phyloP scores from a whole-genome alignment of 495 filamentous ascomycete species.

The Opeltia flavorubescens region DNA sequence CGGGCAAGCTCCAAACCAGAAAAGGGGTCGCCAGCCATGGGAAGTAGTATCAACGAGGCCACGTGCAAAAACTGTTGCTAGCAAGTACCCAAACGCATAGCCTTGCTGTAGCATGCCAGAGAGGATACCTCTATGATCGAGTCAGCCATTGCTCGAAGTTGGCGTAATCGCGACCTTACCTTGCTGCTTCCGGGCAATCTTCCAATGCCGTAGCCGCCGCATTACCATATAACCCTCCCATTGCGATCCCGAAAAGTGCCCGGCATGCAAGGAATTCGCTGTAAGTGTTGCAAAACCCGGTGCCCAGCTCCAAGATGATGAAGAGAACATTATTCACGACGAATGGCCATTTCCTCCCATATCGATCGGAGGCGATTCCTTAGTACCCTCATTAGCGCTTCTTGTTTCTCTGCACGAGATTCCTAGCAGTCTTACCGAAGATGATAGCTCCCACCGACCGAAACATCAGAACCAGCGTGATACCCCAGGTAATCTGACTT shows the following conservation, averaged over 20 bases:
- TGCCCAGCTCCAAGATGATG: constrained; percentile 63
- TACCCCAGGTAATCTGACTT: constrained; percentile 80
- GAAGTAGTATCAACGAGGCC: constrained; percentile 56
- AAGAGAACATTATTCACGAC: constrained; percentile 73
- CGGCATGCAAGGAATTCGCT: constrained; percentile 64
- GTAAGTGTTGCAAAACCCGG: constrained; percentile 68
- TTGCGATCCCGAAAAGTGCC: constrained; percentile 77
- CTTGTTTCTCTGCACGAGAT: background rate
- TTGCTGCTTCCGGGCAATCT: constrained; percentile 63
- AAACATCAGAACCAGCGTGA: constrained; percentile 74
- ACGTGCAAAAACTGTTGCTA: constrained; percentile 64
- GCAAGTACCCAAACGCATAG: constrained; percentile 76
- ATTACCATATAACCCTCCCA: constrained; percentile 83
- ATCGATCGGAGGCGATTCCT: constrained; percentile 61
- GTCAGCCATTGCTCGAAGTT: too few relatives aligned
- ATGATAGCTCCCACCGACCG: constrained; percentile 55
- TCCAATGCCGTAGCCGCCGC: constrained; percentile 76
- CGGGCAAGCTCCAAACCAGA: constrained; percentile 72
- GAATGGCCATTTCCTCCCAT: constrained; percentile 81
- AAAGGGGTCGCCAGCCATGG: constrained; percentile 69
- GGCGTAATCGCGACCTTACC: too few relatives aligned
- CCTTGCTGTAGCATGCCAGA: constrained; percentile 79
- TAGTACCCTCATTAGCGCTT: background rate
- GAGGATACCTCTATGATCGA: constrained; percentile 59
- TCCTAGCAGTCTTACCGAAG: constrained; percentile 37